phyloP scores from a whole-genome alignment of 2,329 filamentous ascomycete species.

The Monosporascus sp. region DNA sequence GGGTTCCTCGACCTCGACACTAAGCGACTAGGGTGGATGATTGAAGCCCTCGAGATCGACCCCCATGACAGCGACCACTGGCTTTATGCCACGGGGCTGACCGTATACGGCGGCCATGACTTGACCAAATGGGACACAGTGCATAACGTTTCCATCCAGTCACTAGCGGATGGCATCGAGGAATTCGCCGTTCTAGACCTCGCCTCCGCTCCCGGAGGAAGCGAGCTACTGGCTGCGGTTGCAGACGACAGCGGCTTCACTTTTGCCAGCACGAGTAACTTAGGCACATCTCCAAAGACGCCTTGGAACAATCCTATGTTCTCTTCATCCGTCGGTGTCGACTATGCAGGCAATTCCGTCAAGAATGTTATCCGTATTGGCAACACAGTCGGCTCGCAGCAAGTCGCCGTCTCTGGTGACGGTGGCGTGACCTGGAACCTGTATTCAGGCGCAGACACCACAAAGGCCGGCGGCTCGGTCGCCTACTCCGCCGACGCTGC shows the following conservation, averaged over 20 bases:
- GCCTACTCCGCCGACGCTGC: conserved; percentile 47
- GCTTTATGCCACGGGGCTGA: conserved; percentile 56
- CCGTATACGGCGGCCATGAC: conserved; percentile 47
- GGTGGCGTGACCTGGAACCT: conserved; percentile 45
- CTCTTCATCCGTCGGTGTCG: conserved; percentile 38
- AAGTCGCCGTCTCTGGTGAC: conserved; percentile 43
- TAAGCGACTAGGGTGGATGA: conserved; percentile 56
- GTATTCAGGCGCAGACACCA: conserved; percentile 40
- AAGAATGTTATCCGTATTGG: conserved; percentile 46
- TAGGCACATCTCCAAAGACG: conserved; percentile 36
- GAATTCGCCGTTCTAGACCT: conserved; percentile 46
- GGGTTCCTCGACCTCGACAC: conserved; percentile 41
- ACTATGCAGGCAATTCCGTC: conserved; percentile 41
- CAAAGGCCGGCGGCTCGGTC: conserved; percentile 37
- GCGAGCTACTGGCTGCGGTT: conserved; percentile 45
- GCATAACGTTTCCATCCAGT: conserved; percentile 43
- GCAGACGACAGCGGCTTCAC: conserved; percentile 49
- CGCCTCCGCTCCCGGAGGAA: conserved; percentile 42
- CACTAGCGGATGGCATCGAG: conserved; percentile 49
- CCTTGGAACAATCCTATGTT: conserved; percentile 44
- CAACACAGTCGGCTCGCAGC: conserved; percentile 34
- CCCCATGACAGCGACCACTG: conserved; percentile 55
- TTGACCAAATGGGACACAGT: conserved; percentile 48
- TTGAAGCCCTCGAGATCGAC: conserved; percentile 52
- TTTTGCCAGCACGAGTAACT: conserved; percentile 29